Base-by-base conservation (phyloP, 208 protist genomes). In the Leishmania gerbilli region DNA sequence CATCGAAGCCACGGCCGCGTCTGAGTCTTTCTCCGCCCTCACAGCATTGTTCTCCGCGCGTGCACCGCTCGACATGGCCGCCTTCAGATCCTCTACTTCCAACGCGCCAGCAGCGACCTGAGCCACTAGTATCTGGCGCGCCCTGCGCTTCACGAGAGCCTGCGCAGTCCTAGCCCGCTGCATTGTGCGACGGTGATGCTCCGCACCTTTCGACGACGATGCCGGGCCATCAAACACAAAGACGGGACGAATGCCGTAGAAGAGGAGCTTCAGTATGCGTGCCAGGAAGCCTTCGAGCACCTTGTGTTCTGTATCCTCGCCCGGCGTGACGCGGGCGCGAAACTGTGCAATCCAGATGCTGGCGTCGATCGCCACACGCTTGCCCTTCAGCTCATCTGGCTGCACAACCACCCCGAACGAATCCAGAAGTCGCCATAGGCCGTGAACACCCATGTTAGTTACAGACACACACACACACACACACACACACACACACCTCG, bases 291-390 rank as follows among this genome's bases (percentile, higher is more conserved):
- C 92, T 64, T 97, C 92, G 1, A 98, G 85, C 2, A 97, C 79
- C 21, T 79, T 84, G 65, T 93, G 87, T 67, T 93, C 88, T 7
- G 87, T 58, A 55, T 92, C 89, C 19, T 93, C 90, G 27, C 87
- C 84, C 3, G 88, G 75, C 34, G 69, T 62, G 62, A 83, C 79
- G 47, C 86, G 81, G 6, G 90, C 84, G 3, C 92, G 89, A 79
- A 98, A 96, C 75, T 96, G 95, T 17, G 83, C 87, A 27, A 96
- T 94, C 93, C 95, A 98, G 74, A 98, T 96, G 79, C 95, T 98
- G 17, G 95, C 95, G 71, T 98, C 95, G 49, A 98, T 87, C 9
- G 95, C 95, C 53, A 98, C 92, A 0, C 91, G 90, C 77, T 88
- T 89, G 21, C 90, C 95, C 19, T 81, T 84, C 88, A 92, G 89